Evolutionary conservation across 306 rosid genomes (phyloP), one percentile per base, ranked within the genome.

Genomic region (Gillenia trifoliata): DNA sequence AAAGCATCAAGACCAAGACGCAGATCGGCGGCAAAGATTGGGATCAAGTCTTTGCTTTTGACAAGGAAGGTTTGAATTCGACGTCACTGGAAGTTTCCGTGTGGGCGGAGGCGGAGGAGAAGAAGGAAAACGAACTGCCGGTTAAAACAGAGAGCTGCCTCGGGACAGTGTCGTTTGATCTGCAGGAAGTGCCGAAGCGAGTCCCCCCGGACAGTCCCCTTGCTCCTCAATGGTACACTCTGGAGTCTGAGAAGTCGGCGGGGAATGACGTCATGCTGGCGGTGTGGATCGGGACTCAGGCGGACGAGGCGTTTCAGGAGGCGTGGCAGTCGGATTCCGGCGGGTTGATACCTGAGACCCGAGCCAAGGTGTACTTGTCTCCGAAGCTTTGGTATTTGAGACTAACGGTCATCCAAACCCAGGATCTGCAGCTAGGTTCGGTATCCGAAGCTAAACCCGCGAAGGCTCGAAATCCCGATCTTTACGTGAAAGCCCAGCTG

Each of bases 291-390:
- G 93, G 98, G 0, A 88, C 97, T 15, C 96, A 34, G 80, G 89
- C 93, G 0, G 97, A 93, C 11, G 97, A 93, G 68, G 91, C 93
- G 0, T 94, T 94, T 65, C 97, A 89, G 54, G 98, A 94, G 40
- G 97, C 97, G 1, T 90, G 98, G 98, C 94, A 89, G 45, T 94
- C 97, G 8, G 96, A 91, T 61, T 91, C 97, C 55, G 94, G 98
- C 8, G 94, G 93, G 26, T 75, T 89, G 77, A 76, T 91, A 70
- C 88, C 97, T n/a, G 96, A 88, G 85, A 91, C 96, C 4, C 76
- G 98, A 59, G 88, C 97, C 6, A 94, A 94, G 70, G 97, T 91
- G 2, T 94, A 94, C 49, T 83, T 91, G 1, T 93, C 98, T n/a
- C 98, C 97, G 1, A 91, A 89, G 87, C 92, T 93, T 15, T 93